phyloP scores from a whole-genome alignment of 2,329 filamentous ascomycete species.

The Venturia pyrina region DNA sequence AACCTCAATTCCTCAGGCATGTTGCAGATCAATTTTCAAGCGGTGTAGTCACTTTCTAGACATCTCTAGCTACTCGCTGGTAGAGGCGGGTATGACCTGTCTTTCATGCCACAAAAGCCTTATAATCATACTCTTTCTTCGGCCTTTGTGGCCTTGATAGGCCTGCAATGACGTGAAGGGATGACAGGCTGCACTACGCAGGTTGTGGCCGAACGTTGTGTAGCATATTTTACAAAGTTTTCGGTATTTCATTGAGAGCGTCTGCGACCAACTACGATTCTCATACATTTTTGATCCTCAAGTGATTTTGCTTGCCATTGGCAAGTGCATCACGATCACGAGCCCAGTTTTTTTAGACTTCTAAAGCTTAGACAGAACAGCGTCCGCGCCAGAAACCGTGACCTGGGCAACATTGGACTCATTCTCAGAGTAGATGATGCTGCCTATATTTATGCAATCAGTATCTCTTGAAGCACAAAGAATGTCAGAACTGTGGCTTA shows the following conservation, averaged over 20 bases:
- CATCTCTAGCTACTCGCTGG: too few relatives aligned
- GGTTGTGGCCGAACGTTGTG: not conserved
- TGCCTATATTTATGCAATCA: conserved; percentile 33
- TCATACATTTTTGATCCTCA: too few relatives aligned
- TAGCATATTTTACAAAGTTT: not conserved
- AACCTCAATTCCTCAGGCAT: too few relatives aligned
- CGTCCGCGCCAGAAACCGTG: conserved; percentile 36
- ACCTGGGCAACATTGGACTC: conserved; percentile 6
- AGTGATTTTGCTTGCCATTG: not conserved
- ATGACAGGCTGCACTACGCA: too few relatives aligned
- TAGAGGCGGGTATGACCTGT: too few relatives aligned
- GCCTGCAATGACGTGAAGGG: too few relatives aligned
- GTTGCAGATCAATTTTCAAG: too few relatives aligned
- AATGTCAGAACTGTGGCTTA: not conserved
- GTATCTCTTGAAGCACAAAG: not conserved
- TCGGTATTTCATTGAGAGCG: not conserved
- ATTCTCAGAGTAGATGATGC: conserved; percentile 68
- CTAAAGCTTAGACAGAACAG: conserved; percentile 39
- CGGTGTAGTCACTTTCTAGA: too few relatives aligned
- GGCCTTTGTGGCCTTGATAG: too few relatives aligned
- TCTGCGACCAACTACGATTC: too few relatives aligned
- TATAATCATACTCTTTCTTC: too few relatives aligned
- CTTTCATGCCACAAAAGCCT: too few relatives aligned
- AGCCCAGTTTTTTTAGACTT: not conserved
- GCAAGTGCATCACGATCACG: not conserved